Evolutionary conservation across 805 yeast species (phyloP).

Genomic region (Saccharomycopsis olivae): DNA sequence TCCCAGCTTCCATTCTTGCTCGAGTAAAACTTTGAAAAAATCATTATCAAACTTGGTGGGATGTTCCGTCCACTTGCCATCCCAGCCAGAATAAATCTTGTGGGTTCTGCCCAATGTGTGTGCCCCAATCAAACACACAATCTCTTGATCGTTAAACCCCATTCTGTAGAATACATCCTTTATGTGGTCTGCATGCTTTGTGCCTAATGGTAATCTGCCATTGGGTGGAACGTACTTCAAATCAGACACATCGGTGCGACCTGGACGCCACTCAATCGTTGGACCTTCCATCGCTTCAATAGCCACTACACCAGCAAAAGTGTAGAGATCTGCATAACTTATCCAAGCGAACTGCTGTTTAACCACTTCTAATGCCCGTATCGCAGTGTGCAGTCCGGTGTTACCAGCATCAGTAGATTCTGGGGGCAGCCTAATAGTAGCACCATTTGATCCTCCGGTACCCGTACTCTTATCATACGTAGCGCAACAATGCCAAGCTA

Average conservation of each 20-base stretch:
- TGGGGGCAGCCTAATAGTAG: slow-evolving; percentile 28
- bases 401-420: slow-evolving; percentile 42
- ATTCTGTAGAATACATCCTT: slow-evolving; percentile 35
- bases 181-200: slow-evolving; percentile 35
- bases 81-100: slow-evolving; percentile 37
- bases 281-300: slow-evolving; percentile 43
- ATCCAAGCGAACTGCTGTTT: slow-evolving; percentile 35
- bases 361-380: slow-evolving; percentile 31
- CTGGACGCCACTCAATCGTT: slow-evolving; percentile 38
- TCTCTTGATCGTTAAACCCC: slow-evolving; percentile 38
- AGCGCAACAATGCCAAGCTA: slow-evolving; percentile 43
- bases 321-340: slow-evolving; percentile 40
- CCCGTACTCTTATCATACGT: slow-evolving; percentile 30
- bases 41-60: slow-evolving; percentile 35
- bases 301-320: slow-evolving; percentile 41
- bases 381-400: slow-evolving; percentile 35
- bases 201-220: slow-evolving; percentile 42
- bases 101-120: slow-evolving; percentile 42
- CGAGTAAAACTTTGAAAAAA: slow-evolving; percentile 28
- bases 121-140: slow-evolving; percentile 37
- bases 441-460: slow-evolving; percentile 31
- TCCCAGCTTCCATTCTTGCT: slow-evolving; percentile 23
- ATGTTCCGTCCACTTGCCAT: slow-evolving; percentile 36
- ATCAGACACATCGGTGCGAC: slow-evolving; percentile 33
- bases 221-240: slow-evolving; percentile 30